Base-by-base conservation (phyloP, 192 early-diverging fungal species). In the Umbelopsis ramanniana region DNA sequence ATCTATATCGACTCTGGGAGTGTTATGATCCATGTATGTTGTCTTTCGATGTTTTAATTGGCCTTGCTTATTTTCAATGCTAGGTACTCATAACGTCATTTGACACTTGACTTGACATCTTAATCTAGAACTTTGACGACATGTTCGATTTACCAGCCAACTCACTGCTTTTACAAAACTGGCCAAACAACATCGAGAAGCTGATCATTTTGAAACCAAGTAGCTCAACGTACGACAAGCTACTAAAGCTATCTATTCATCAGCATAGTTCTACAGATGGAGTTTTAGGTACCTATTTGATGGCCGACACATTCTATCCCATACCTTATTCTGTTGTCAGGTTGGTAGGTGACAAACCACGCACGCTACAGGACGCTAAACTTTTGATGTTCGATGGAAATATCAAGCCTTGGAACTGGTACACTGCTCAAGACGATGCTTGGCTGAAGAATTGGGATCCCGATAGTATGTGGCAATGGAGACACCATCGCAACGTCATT, bases 321-420 rank as follows among this genome's bases (percentile, higher is more conserved):
- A 63, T 63, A 15, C 26, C 57, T 6, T 2, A 63, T 15, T 17
- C 26, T 63, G 11, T 3, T 35, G 33, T 63, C 3, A 63, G 15
- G 19, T 37, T 63, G 12, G 33, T 63, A 3, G 33, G 57, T 12
- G 57, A 37, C 26, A 63, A 63, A 38, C 0, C 33, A 14, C 1
- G 4, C 0, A 7, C 33, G 57, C 57, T 33, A 63, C 29, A 14
- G 14, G 37, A 37, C 35, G 57, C 33, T 11, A 63, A 38, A 14
- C 33, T 63, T 3, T 63, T 63, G 26, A 37, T 63, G 33, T 63
- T 37, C 5, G 8, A 22, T 37, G 57, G 29, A 29, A 29, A 63
- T 6, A 17, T 63, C 26, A 63, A 29, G 12, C 57, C 57, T 11
- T 63, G 57, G 57, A 63, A 63, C 33, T 63, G 57, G 57, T 63